These are phyloP conservation scores for Phalaenopsis hybrid DNA, from an alignment of 116 monocot genomes.

Conservation along the genomic window DNA sequence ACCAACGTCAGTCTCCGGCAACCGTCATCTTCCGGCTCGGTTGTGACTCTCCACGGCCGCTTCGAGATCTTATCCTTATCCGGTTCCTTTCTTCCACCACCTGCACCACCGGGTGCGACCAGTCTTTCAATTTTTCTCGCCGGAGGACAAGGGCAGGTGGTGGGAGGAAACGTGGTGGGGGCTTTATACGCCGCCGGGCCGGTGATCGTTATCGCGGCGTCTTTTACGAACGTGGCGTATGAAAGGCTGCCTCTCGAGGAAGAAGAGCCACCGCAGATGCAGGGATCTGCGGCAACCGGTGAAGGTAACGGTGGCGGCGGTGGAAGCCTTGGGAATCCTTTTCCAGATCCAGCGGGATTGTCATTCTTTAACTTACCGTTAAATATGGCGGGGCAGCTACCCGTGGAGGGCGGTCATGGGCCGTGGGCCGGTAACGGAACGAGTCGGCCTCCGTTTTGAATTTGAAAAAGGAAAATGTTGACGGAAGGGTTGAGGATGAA, in stretches of 20 bases:
- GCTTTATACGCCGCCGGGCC: slow-evolving; percentile 72
- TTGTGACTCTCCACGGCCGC: slow-evolving; percentile 71
- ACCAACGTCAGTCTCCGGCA: slow-evolving; percentile 88
- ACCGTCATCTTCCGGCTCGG: slow-evolving; percentile 59
- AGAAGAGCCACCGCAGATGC: slow-evolving; percentile 33
- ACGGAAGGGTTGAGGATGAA: background rate
- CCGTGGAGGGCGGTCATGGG: slow-evolving; percentile 30
- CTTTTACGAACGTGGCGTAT: slow-evolving; percentile 93
- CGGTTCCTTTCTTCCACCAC: slow-evolving; percentile 89
- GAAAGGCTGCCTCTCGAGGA: slow-evolving; percentile 84
- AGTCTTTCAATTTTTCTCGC: slow-evolving; percentile 75
- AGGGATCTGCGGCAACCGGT: background rate
- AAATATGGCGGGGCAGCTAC: slow-evolving; percentile 24
- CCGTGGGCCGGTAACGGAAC: slow-evolving; percentile 21
- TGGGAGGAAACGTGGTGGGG: slow-evolving; percentile 80
- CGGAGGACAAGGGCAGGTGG: slow-evolving; percentile 90
- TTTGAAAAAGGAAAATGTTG: too few relatives aligned
- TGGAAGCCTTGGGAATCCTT: background rate
- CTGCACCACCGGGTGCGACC: slow-evolving; percentile 87
- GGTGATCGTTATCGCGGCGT: slow-evolving; percentile 76
- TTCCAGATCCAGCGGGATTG: slow-evolving; percentile 14
- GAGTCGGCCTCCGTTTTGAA: slow-evolving; percentile 11
- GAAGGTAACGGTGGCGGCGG: slow-evolving; percentile 4
- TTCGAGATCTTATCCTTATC: slow-evolving; percentile 92
- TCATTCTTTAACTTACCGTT: slow-evolving; percentile 47